Conservation (phyloP, 2,329 filamentous ascomycete species). For the Oidium heveae region DNA sequence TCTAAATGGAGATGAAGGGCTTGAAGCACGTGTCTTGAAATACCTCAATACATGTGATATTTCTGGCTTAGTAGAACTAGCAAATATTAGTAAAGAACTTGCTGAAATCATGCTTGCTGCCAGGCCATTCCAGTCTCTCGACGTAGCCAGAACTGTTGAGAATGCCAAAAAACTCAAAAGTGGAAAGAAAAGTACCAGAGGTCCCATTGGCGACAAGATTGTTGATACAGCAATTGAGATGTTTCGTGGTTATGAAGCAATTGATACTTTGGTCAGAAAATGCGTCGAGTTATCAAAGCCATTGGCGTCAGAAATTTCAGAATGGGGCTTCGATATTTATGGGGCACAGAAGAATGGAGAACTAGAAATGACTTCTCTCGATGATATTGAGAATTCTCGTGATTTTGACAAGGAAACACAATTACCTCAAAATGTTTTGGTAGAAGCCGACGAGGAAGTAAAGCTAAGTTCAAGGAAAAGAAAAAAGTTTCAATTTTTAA, state of each 20-base stretch:
- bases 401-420: constrained; percentile 47
- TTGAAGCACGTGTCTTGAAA: constrained; percentile 36
- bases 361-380: constrained; percentile 27
- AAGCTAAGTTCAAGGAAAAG: constrained; percentile 9
- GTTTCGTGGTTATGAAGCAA: constrained; percentile 54
- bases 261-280: constrained; percentile 54
- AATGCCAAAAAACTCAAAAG: constrained; percentile 21
- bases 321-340: constrained; percentile 42
- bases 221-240: constrained; percentile 46
- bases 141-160: constrained; percentile 39
- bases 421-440: constrained; percentile 16
- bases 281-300: constrained; percentile 52
- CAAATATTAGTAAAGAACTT: constrained; percentile 43
- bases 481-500: constrained; percentile 12
- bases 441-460: constrained; percentile 18
- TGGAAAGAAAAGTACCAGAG: constrained; percentile 21
- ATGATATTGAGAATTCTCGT: constrained; percentile 17
- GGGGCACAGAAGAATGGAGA: constrained; percentile 31
- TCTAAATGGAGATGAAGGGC: constrained; percentile 17
- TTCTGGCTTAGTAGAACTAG: constrained; percentile 59
- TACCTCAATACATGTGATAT: constrained; percentile 63
- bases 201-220: constrained; percentile 36
- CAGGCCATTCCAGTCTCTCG: constrained; percentile 46
- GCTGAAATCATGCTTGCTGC: constrained; percentile 45
- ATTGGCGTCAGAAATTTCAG: constrained; percentile 35